phyloP scores from a whole-genome alignment of 2,329 filamentous ascomycete genomes.

The Hortaea werneckii region DNA sequence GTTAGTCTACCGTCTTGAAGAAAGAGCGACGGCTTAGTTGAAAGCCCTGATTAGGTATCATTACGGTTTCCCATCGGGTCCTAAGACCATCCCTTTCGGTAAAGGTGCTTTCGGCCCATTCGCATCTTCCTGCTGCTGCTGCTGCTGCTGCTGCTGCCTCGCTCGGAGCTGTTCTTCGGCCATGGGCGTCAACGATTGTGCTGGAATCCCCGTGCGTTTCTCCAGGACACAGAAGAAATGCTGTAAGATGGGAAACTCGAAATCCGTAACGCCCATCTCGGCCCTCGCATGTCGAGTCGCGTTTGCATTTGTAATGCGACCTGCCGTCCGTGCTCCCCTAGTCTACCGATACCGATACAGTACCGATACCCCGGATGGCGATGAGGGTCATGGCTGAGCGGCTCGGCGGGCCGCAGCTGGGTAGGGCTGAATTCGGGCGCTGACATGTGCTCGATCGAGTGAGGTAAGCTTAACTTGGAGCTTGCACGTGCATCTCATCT shows the following conservation, averaged over 20 bases:
- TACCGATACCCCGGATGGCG: no score
- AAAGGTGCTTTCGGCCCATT: slow-evolving; percentile 41
- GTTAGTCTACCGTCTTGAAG: no score
- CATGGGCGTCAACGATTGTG: slow-evolving; percentile 25
- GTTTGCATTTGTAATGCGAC: no score
- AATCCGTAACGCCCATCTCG: slow-evolving; percentile 26
- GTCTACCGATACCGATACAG: no score
- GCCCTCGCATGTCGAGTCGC: neutral
- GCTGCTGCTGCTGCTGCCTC: slow-evolving; percentile 14
- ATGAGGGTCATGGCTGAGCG: no score
- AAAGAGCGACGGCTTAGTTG: no score
- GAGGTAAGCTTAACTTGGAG: no score
- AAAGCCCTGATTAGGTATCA: slow-evolving; percentile 19
- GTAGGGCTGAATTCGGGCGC: no score
- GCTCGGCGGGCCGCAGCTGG: no score
- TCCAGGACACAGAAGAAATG: slow-evolving; percentile 29
- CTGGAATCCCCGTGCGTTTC: slow-evolving; percentile 27
- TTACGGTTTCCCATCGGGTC: slow-evolving; percentile 77
- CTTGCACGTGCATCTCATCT: no score
- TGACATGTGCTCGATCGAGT: no score
- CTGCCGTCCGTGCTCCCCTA: no score
- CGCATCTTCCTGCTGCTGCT: slow-evolving; percentile 13
- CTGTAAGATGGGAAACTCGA: slow-evolving; percentile 29
- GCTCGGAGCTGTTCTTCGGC: slow-evolving; percentile 16
- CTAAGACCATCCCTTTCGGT: slow-evolving; percentile 63